Evolutionary conservation across 148 eudicot species (phyloP).

Genomic region (Limonium bicolor): DNA sequence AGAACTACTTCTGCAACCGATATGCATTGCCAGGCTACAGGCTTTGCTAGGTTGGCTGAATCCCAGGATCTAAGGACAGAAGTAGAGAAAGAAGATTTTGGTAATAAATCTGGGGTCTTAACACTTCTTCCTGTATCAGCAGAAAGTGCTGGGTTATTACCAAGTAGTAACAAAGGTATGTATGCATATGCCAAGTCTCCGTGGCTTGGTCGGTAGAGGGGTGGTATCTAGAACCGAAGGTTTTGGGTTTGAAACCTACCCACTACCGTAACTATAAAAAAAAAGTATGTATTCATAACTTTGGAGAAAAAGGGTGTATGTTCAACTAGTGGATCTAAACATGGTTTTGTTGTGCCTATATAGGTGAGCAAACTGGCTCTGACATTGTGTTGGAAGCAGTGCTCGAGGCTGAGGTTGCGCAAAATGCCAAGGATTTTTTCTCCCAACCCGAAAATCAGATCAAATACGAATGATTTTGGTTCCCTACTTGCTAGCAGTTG

Average conservation of each 20-base stretch:
- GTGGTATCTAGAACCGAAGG: no score
- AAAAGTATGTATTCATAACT: no score
- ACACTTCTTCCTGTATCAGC: constrained; percentile 89
- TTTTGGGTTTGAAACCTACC: no score
- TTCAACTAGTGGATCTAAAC: no score
- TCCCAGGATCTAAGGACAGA: constrained; percentile 21
- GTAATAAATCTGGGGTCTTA: constrained; percentile 56
- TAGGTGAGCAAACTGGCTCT: constrained; percentile 64
- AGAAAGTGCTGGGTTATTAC: constrained; percentile 66
- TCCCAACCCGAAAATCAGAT: constrained; percentile 52
- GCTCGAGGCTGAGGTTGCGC: constrained; percentile 90
- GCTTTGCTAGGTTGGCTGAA: constrained; percentile 59
- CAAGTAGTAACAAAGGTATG: no score
- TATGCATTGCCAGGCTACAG: constrained; percentile 60
- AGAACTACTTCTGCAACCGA: constrained; percentile 23
- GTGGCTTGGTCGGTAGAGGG: no score
- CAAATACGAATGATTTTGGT: constrained; percentile 19
- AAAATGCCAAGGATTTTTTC: constrained; percentile 73
- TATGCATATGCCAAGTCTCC: no score
- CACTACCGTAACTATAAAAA: no score
- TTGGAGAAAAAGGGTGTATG: no score
- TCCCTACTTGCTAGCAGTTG: neutral
- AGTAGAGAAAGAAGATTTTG: constrained; percentile 12
- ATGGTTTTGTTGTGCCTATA: constrained; percentile 13
- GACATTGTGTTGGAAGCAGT: constrained; percentile 83